phyloP scores from a whole-genome alignment of 139 green algal genomes.

The Chlamydomonas incerta region DNA sequence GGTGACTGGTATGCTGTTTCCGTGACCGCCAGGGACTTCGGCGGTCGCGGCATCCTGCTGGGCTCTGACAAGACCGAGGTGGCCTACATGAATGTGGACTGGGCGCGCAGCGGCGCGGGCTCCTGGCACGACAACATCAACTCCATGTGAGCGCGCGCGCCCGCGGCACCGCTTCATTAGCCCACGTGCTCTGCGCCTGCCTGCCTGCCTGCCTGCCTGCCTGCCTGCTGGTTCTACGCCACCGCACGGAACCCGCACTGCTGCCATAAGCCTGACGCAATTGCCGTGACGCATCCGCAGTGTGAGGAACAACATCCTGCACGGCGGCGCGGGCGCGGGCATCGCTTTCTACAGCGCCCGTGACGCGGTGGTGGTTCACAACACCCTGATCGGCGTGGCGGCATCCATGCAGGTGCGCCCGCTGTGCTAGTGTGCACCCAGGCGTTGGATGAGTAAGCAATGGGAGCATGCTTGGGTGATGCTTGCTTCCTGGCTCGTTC shows the following conservation, averaged over 20 bases:
- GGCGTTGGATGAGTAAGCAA: no score
- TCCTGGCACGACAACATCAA: constrained; percentile 42
- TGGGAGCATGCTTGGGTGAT: no score
- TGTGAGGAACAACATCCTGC: constrained; percentile 30
- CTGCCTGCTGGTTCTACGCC: no score
- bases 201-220: no score
- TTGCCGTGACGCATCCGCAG: no score
- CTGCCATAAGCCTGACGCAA: no score
- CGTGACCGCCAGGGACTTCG: constrained; percentile 36
- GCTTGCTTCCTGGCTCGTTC: no score
- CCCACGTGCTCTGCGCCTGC: no score
- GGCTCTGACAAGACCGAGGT: constrained; percentile 27
- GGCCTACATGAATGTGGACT: constrained; percentile 29
- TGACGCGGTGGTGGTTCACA: constrained; percentile 27
- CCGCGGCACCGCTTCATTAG: no score
- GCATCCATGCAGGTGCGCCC: constrained; percentile 29
- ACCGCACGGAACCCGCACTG: no score
- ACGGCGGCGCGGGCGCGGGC: constrained; percentile 27
- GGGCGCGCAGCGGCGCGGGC: background rate
- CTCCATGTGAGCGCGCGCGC: background rate
- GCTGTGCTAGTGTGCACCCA: no score
- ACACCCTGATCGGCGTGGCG: constrained; percentile 34
- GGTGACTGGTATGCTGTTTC: no score
- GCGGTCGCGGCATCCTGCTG: constrained; percentile 34
- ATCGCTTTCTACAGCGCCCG: constrained; percentile 38